phyloP scores from a whole-genome alignment of 2,329 filamentous ascomycete genomes.

The Aspergillus sp. region DNA sequence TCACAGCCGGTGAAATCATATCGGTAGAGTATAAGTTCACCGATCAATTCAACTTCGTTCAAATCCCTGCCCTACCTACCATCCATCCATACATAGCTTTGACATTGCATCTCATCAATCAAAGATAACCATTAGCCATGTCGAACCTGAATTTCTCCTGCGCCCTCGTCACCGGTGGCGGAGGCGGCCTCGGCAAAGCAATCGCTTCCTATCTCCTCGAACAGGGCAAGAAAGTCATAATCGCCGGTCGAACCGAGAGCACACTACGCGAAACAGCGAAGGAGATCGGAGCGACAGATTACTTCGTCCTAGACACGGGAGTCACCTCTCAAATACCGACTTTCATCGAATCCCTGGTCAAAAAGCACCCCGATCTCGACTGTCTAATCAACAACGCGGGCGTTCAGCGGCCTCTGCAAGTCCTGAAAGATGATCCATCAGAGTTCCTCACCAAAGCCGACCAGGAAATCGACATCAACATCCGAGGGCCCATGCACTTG shows the following conservation, averaged over 20 bases:
- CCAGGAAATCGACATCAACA: constrained; percentile 61
- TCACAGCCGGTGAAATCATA: no score
- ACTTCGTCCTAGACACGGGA: constrained; percentile 58
- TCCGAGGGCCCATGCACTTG: constrained; percentile 61
- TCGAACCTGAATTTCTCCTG: constrained; percentile 52
- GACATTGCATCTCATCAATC: no score
- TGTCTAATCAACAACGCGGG: constrained; percentile 63
- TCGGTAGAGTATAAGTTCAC: no score
- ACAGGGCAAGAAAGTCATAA: constrained; percentile 29
- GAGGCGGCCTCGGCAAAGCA: constrained; percentile 29
- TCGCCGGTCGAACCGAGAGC: constrained; percentile 49
- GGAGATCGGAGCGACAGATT: constrained; percentile 51
- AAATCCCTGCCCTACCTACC: no score
- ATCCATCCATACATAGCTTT: no score
- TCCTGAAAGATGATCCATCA: constrained; percentile 35
- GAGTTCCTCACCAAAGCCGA: constrained; percentile 53
- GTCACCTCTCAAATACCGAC: constrained; percentile 40
- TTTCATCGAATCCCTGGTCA: constrained; percentile 50
- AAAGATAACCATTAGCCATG: no score
- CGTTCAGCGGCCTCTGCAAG: constrained; percentile 57
- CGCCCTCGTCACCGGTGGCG: constrained; percentile 31
- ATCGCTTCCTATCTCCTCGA: constrained; percentile 26
- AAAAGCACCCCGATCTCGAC: constrained; percentile 57
- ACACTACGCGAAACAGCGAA: constrained; percentile 50
- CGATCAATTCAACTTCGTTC: no score